Base-by-base conservation (phyloP, 2,329 filamentous ascomycete species). In the Pseudogymnoascus sp. region DNA sequence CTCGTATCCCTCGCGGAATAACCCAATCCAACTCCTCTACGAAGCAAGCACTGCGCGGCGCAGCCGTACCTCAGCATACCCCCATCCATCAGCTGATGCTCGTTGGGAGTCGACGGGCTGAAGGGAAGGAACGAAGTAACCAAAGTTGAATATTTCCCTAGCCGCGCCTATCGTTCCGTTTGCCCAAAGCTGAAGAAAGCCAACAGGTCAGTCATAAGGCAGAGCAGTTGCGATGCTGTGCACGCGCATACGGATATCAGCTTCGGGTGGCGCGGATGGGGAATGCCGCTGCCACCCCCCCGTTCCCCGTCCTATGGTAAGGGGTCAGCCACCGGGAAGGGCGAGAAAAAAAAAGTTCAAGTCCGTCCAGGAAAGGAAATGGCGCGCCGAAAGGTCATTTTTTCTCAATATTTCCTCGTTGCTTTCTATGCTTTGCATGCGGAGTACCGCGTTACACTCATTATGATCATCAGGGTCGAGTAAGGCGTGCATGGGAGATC, bases 91-190 rank as follows among this genome's bases (percentile, higher is more conserved):
- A 54, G 47, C 47, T 54, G 47, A 54, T 15, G 29, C n/a, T 54
- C 17, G 47, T 54, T 54, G 47, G 47, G 47, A 54, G 26, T 10
- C 47, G n/a, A 54, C 31, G 47, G 47, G 47, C 47, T 54, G 47
- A 33, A 54, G 29, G 29, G n/a, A 54, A 33, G 9, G n/a, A 54
- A 54, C 26, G 44, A 13, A 33, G 47, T 17, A 54, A 54, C 29
- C 47, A 54, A 54, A 9, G n/a, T 33, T 26, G 10, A 7, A 11
- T 17, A 13, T 54, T 33, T 17, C 8, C 26, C 26, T 54, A 54
- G 47, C 47, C 47, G 47, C 47, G 29, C 47, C 47, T 54, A 54
- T 33, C 47, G 17, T n/a, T n/a, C 47, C 10, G n/a, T 54, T 54
- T 33, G n/a, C 47, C 47, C 47, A 17, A 17, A n/a, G 47, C n/a